Conservation (phyloP, 371 early-diverging fungal genomes). For the Dinochytrium kinnereticum region DNA sequence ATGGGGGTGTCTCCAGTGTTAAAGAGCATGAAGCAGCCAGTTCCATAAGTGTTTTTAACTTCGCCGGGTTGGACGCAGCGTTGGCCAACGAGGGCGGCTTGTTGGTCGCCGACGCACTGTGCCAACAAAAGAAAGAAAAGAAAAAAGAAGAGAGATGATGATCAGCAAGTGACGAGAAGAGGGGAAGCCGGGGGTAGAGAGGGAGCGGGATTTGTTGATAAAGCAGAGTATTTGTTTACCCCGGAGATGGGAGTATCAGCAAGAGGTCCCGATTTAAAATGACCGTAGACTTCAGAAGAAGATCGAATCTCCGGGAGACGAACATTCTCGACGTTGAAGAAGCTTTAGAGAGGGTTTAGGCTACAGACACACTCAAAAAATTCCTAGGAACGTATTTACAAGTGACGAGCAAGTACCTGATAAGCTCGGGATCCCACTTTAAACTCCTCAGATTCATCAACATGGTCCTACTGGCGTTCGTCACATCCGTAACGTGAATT, state of each 20-base stretch:
- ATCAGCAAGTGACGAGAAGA: too few relatives aligned
- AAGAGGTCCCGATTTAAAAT: constrained; percentile 64
- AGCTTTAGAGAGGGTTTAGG: constrained; percentile 28
- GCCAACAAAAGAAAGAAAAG: too few relatives aligned
- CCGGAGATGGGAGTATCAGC: constrained; percentile 43
- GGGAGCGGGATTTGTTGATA: constrained; percentile 7
- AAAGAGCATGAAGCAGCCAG: constrained; percentile 94
- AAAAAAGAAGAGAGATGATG: too few relatives aligned
- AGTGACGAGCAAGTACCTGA: too few relatives aligned
- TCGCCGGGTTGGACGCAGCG: constrained; percentile 85
- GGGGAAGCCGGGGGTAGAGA: too few relatives aligned
- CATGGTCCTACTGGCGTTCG: constrained; percentile 95
- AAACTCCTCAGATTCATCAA: constrained; percentile 86
- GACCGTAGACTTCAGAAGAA: constrained; percentile 82
- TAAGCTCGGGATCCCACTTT: constrained; percentile 79
- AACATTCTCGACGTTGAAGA: constrained; percentile 70
- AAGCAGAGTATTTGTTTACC: constrained; percentile 15
- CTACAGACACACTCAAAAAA: background rate
- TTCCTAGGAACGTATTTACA: too few relatives aligned
- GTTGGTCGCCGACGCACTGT: constrained; percentile 92
- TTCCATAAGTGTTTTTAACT: constrained; percentile 96
- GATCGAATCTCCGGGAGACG: constrained; percentile 85
- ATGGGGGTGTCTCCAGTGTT: constrained; percentile 88
- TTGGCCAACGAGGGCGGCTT: constrained; percentile 96
- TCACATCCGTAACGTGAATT: constrained; percentile 87